Evolutionary conservation across 2,329 filamentous ascomycete genomes (phyloP), one percentile per base, ranked within the genome.

Genomic region (Plenodomus lindquistii): DNA sequence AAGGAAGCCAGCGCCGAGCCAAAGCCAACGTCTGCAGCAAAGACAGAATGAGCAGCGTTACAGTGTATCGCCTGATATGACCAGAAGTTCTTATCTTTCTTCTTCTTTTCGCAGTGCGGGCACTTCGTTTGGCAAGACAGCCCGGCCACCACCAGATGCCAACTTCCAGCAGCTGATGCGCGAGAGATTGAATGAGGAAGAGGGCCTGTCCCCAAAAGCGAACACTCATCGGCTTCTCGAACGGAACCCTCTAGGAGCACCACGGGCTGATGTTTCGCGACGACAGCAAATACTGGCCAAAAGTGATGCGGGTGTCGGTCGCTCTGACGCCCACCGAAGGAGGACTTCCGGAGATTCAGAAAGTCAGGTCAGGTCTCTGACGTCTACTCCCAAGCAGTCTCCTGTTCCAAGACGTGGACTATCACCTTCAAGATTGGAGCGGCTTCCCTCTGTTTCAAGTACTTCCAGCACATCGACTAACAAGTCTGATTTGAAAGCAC

Each of bases 261-360:
- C 66, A 11, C 62, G 66, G 42, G 66, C 67, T 9, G 69, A 72
- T 48, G 60, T 70, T 2, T 29, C 65, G n/a, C 57, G 61, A 48
- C 55, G 67, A 22, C 66, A 70, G 40, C 63, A 59, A 22, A 31
- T 55, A 16, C 45, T 60, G 19, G 48, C 46, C 8, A 54, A 44
- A 21, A 53, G 37, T 34, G 55, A 39, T 35, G 15, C 46, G 15
- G 46, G 57, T 19, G 21, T 44, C 10, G 42, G 50, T 22, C 61
- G 59, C 21, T 45, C 58, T 3, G 49, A 18, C 16, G 29, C 53
- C n/a, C 64, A 69, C 44, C 52, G 54, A 38, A 54, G 57, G 52
- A 60, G 52, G 20, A 52, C 50, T 21, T 67, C 63, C 40, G 62
- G 66, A n/a, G 65, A 66, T 34, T 63, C 59, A 5, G 57, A 50